These are phyloP conservation scores for Aureobasidium sp. DNA, from an alignment of 2,329 filamentous ascomycete species.

Conservation along the genomic window DNA sequence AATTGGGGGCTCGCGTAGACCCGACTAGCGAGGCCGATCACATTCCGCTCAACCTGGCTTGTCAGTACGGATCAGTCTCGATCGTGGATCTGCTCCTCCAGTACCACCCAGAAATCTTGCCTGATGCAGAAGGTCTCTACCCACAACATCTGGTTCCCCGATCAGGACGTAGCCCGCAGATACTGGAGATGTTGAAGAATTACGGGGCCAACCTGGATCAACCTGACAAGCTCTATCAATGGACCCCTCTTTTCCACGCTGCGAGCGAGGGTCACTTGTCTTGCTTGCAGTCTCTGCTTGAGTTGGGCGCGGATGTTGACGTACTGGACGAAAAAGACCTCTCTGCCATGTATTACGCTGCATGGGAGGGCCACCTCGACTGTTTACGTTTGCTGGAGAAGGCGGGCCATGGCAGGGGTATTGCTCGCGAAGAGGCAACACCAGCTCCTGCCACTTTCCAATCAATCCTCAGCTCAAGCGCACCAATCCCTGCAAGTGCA, in stretches of 20 bases:
- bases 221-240: constrained; percentile 89
- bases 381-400: constrained; percentile 83
- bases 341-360: constrained; percentile 95
- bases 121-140: constrained; percentile 90
- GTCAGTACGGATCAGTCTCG: constrained; percentile 78
- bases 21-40: constrained; percentile 81
- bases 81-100: constrained; percentile 80
- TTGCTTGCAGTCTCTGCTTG: constrained; percentile 72
- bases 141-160: constrained; percentile 95
- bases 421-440: constrained; percentile 29
- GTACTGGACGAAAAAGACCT: constrained; percentile 86
- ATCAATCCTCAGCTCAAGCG: constrained; percentile 18
- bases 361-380: constrained; percentile 91
- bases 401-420: constrained; percentile 28
- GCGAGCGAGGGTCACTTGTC: constrained; percentile 92
- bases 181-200: constrained; percentile 70
- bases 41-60: constrained; percentile 88
- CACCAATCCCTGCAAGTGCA: constrained; percentile 48
- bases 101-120: constrained; percentile 70
- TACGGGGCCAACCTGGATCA: constrained; percentile 89
- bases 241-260: constrained; percentile 93
- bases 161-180: constrained; percentile 70
- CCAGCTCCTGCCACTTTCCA: constrained; percentile 24
- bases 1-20: constrained; percentile 73
- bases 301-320: constrained; percentile 67